phyloP scores from a whole-genome alignment of 176 grass and related monocot genomes.

The Eragrostis nindensis region DNA sequence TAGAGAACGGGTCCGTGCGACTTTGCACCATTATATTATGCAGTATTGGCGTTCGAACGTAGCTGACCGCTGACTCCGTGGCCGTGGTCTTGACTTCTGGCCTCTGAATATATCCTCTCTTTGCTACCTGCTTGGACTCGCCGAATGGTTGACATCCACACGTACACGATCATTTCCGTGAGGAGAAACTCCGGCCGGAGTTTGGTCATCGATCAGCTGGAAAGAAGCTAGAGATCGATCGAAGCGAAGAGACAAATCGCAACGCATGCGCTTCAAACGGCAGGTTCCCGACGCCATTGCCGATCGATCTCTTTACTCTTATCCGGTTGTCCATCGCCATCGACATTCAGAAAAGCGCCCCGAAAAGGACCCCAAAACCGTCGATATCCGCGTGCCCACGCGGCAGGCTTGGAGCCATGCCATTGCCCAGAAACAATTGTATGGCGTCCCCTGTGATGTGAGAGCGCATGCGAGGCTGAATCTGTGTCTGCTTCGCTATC shows the following conservation, averaged over 20 bases:
- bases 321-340: conserved; percentile 10
- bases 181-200: neutral
- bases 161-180: neutral
- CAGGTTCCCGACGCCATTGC: neutral
- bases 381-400: neutral
- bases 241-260: neutral
- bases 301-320: neutral
- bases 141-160: neutral
- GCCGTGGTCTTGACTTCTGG: neutral
- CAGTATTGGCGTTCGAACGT: neutral
- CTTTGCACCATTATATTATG: neutral
- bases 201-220: neutral
- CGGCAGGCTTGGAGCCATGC: neutral
- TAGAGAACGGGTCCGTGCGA: conserved; percentile 11
- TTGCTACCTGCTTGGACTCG: neutral
- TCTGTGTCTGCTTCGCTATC: neutral
- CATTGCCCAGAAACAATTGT: neutral
- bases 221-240: neutral
- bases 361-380: neutral
- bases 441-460: neutral
- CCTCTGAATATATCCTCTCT: neutral
- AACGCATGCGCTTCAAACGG: neutral
- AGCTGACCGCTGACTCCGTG: neutral
- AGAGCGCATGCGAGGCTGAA: neutral
- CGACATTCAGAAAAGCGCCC: neutral